phyloP scores from a whole-genome alignment of 768 basidiomycete genomes.

The Collybia sordida region DNA sequence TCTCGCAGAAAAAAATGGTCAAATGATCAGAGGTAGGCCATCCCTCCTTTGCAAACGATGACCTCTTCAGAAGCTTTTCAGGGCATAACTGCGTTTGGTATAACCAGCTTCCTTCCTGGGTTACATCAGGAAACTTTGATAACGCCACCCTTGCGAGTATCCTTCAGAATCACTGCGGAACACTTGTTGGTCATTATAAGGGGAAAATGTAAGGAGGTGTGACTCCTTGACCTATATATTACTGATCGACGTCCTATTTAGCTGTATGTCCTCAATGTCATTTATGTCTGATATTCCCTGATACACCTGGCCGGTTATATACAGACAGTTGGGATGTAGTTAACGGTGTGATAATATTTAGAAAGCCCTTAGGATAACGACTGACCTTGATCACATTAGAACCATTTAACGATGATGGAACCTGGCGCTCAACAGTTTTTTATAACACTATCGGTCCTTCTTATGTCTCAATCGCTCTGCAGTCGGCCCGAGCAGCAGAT shows the following conservation, averaged over 20 bases:
- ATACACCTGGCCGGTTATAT: slow-evolving; percentile 18
- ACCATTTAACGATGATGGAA: slow-evolving; percentile 53
- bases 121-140: slow-evolving; percentile 40
- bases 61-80: too few relatives aligned
- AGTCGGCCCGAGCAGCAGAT: slow-evolving; percentile 53
- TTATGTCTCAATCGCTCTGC: slow-evolving; percentile 53
- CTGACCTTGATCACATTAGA: slow-evolving; percentile 19
- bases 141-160: slow-evolving; percentile 41
- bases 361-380: slow-evolving; percentile 6
- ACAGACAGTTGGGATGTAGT: slow-evolving; percentile 42
- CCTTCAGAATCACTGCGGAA: slow-evolving; percentile 46
- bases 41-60: too few relatives aligned
- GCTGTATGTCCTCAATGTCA: neutral
- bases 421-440: slow-evolving; percentile 53
- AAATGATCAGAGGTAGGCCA: too few relatives aligned
- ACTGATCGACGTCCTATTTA: neutral
- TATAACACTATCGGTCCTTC: slow-evolving; percentile 47
- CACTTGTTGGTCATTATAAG: slow-evolving; percentile 51
- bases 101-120: too few relatives aligned
- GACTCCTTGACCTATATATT: neutral
- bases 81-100: too few relatives aligned
- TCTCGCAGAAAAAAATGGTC: too few relatives aligned
- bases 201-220: slow-evolving; percentile 42
- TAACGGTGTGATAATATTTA: slow-evolving; percentile 27
- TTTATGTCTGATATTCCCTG: slow-evolving; percentile 20